Base-by-base conservation (phyloP, 2,329 filamentous ascomycete genomes). In the Diplocarpon rosae region DNA sequence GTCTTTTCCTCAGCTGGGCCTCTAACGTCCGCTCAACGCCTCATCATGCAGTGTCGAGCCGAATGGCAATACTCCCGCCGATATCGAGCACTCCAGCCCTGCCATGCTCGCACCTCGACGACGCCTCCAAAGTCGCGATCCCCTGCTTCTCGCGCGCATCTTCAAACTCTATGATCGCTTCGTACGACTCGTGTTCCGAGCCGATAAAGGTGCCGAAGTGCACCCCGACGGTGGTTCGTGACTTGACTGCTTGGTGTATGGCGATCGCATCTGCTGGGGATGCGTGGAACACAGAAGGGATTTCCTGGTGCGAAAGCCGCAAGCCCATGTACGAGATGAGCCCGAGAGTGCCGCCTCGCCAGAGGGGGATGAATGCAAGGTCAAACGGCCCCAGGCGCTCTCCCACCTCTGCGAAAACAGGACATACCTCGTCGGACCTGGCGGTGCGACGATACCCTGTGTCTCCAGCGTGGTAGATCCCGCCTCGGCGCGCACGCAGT, bases 361-460 rank as follows among this genome's bases (percentile, higher is more conserved):
- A 89, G 53, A 95, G 95, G 35, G 89, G 89, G 51, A 95, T 88
- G 44, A 95, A 68, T 0, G 88, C 88, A 7, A 95, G 74, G 60
- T 95, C 86, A 56, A 95, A 93, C 1, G 85, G 85, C 0, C 89
- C 89, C 29, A 85, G 74, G 43, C 79, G 72, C n/a, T 77, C 65
- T 49, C 89, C 89, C 49, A 95, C 87, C 62, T 92, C 73, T 50
- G 76, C 74, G 68, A 95, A 95, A 41, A 87, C 84, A 6, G 88
- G 88, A 59, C 85, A 92, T 0, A 77, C 67, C 7, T 70, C 73
- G 61, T 85, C 85, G 65, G 92, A 85, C 60, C 90, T 83, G 44
- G 70, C 35, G 9, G 38, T 58, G 24, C 65, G 72, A 2, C 70
- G 64, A 0, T 79, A 73, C 0, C 83, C 62, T 42, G 73, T 67